Evolutionary conservation across 169 alveolate species (phyloP).

Genomic region (Plasmodium berghei): DNA sequence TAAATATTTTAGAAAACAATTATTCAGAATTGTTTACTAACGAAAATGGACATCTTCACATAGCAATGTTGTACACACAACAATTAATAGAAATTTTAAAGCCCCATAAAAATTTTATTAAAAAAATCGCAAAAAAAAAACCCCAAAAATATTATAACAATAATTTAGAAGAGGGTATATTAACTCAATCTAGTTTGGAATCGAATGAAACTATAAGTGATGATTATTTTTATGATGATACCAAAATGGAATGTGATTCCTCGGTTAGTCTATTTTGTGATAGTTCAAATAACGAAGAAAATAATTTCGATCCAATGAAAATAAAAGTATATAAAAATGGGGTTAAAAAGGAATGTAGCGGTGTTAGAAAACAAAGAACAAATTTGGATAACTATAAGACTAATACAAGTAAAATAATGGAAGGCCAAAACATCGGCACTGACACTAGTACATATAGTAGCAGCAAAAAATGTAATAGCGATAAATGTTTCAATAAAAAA

Average conservation of each 20-base stretch:
- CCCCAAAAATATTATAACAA: background rate
- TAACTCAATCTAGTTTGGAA: conserved; percentile 40
- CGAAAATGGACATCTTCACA: conserved; percentile 30
- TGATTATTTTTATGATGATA: conserved; percentile 66
- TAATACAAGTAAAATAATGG: background rate
- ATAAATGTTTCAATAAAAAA: background rate
- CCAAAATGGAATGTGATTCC: conserved; percentile 43
- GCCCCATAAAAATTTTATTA: conserved; percentile 55
- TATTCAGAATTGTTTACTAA: conserved; percentile 55
- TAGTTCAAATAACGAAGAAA: conserved; percentile 38
- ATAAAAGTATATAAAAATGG: conserved; percentile 1
- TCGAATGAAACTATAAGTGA: conserved; percentile 62
- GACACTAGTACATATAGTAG: background rate
- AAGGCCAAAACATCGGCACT: background rate
- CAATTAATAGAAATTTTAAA: conserved; percentile 70
- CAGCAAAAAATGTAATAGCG: conserved; percentile 9
- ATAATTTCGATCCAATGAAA: background rate
- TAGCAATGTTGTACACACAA: conserved; percentile 74
- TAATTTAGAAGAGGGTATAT: conserved; percentile 15
- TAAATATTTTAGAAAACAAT: conserved; percentile 61
- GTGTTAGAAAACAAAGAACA: background rate
- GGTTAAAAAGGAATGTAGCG: background rate
- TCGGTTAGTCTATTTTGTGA: conserved; percentile 74
- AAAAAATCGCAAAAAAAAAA: conserved; percentile 33
- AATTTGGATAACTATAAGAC: background rate